These are phyloP conservation scores for Emmonsiellopsis sp. DNA, from an alignment of 2,329 filamentous ascomycete species.

Conservation along the genomic window DNA sequence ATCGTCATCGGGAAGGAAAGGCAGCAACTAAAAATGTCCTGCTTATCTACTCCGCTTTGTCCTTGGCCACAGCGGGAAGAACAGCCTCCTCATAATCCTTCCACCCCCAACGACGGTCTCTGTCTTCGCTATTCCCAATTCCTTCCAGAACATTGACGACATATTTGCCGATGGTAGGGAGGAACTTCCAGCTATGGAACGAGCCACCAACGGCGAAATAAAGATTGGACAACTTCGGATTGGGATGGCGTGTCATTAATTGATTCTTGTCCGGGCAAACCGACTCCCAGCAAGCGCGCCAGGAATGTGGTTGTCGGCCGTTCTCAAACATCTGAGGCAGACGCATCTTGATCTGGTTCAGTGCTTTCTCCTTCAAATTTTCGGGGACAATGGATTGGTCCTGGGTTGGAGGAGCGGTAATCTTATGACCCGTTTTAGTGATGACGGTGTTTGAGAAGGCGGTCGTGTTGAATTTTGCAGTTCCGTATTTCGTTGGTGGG, in stretches of 20 bases:
- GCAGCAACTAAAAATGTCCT: too few species aligned
- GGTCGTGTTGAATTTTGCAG: slow-evolving; percentile 52
- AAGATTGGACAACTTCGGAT: slow-evolving; percentile 41
- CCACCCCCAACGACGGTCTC: slow-evolving; percentile 36
- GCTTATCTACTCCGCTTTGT: too few species aligned
- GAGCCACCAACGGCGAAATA: slow-evolving; percentile 55
- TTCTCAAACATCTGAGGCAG: slow-evolving; percentile 21
- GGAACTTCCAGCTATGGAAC: slow-evolving; percentile 58
- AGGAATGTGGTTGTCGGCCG: slow-evolving; percentile 29
- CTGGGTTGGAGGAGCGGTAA: slow-evolving; percentile 42
- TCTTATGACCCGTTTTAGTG: slow-evolving; percentile 39
- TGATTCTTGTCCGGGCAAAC: slow-evolving; percentile 55
- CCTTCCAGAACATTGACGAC: slow-evolving; percentile 23
- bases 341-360: slow-evolving; percentile 15
- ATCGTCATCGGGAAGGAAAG: too few species aligned
- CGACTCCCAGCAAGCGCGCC: slow-evolving; percentile 49
- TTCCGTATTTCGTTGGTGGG: slow-evolving; percentile 39
- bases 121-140: slow-evolving; percentile 14
- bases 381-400: slow-evolving; percentile 35
- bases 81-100: slow-evolving; percentile 16
- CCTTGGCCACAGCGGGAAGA: background rate
- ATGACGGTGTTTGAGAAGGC: slow-evolving; percentile 48
- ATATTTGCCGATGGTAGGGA: slow-evolving; percentile 54
- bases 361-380: slow-evolving; percentile 35
- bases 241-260: slow-evolving; percentile 45